Percentiles rank a stretch among this genome's conserved stretches.
These are phyloP conservation scores for Papiliotrema flavescens DNA, from an alignment of 1,284 basidiomycete species.

Conservation along the genomic window DNA sequence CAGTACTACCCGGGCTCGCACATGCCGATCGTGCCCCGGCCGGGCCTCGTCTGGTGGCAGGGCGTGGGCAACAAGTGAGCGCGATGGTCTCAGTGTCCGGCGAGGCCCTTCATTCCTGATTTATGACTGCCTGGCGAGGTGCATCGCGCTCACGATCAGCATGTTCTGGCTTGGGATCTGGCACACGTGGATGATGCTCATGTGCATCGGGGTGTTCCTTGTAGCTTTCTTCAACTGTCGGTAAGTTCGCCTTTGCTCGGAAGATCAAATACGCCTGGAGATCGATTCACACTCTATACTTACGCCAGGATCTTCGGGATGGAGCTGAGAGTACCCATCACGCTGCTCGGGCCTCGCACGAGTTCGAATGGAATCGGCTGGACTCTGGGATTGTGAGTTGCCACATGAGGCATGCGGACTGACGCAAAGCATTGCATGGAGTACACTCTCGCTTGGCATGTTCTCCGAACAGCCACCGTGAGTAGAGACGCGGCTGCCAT, in stretches of 20 bases:
- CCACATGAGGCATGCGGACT: not conserved
- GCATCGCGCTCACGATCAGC: conserved; percentile 2
- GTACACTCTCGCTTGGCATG: conserved; percentile 27
- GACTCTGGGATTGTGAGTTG: conserved; percentile 33
- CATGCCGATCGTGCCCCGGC: conserved; percentile 14
- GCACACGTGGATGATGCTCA: conserved; percentile 23
- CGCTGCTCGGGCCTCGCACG: conserved; percentile 29
- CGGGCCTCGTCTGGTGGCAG: not conserved
- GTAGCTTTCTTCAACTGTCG: conserved; percentile 29
- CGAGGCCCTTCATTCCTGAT: too few species aligned
- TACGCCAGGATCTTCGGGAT: conserved; percentile 26
- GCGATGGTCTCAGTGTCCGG: too few species aligned
- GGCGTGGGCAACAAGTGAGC: too few species aligned
- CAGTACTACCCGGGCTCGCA: conserved; percentile 26
- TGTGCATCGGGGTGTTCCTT: conserved; percentile 26
- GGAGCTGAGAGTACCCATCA: conserved; percentile 27
- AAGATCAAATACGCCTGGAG: not conserved
- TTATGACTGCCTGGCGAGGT: too few species aligned
- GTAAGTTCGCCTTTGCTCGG: conserved; percentile 10
- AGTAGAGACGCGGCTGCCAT: not conserved
- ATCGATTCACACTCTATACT: too few species aligned
- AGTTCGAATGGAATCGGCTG: conserved; percentile 30
- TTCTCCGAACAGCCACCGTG: conserved; percentile 9
- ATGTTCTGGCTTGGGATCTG: conserved; percentile 26
- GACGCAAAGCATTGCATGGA: conserved; percentile 14